Conservation (phyloP, 164 flowering plant genomes). For the Sedum album region DNA sequence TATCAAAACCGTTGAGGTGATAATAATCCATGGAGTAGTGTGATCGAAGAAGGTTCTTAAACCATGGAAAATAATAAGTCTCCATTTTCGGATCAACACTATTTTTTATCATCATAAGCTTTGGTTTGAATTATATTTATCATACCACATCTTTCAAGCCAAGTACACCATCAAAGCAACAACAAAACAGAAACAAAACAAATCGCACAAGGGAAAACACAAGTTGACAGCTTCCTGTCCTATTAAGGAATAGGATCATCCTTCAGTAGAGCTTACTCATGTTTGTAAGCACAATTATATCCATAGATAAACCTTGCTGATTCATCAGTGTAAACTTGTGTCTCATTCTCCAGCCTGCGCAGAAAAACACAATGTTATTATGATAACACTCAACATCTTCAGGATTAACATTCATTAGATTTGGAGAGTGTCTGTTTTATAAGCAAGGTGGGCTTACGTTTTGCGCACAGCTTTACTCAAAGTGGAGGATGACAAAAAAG, state of each 20-base stretch:
- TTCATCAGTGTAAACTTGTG: conserved; percentile 84
- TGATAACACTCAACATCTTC: background rate
- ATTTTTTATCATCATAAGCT: no score
- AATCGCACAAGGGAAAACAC: background rate
- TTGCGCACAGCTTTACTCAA: conserved; percentile 75
- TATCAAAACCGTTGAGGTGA: no score
- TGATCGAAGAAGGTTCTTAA: no score
- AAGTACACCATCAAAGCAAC: conserved; percentile 9
- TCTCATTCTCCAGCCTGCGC: conserved; percentile 64
- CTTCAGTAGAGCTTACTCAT: conserved; percentile 17
- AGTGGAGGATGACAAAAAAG: conserved; percentile 62
- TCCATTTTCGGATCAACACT: no score
- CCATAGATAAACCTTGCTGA: conserved; percentile 86
- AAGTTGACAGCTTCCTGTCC: background rate
- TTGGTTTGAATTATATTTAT: background rate
- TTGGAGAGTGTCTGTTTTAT: background rate
- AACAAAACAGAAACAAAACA: background rate
- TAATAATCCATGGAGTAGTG: no score
- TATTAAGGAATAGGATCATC: background rate
- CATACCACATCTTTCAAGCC: background rate
- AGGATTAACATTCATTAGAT: background rate
- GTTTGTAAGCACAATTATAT: conserved; percentile 43
- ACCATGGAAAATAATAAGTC: no score
- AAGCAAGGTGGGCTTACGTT: conserved; percentile 35
- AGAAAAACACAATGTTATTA: background rate